Evolutionary conservation across 495 filamentous ascomycete species (phyloP).

Genomic region (Penicillium macrosclerotiorum): DNA sequence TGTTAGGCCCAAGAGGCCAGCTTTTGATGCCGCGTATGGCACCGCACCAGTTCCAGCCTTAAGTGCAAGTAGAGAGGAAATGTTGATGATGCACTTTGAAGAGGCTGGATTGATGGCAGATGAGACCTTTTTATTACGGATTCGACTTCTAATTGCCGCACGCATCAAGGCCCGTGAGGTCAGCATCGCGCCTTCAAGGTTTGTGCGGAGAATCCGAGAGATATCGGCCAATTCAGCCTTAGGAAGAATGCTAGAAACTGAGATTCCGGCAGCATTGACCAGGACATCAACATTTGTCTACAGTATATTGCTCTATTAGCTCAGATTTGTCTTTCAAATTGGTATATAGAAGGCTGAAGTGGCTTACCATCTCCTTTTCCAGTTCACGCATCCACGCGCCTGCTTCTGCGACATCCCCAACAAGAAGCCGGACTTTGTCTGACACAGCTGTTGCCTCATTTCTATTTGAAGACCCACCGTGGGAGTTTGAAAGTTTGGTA

Average conservation of each 20-base stretch:
- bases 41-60: slow-evolving; percentile 63
- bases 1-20: slow-evolving; percentile 74
- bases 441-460: slow-evolving; percentile 8
- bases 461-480: not conserved
- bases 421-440: slow-evolving; percentile 29
- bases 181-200: slow-evolving; percentile 68
- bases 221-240: slow-evolving; percentile 38
- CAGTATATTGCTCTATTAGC: too few relatives aligned
- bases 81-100: slow-evolving; percentile 71
- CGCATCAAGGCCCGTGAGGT: slow-evolving; percentile 57
- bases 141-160: slow-evolving; percentile 36
- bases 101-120: not conserved
- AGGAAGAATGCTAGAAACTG: slow-evolving; percentile 57
- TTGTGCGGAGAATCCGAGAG: slow-evolving; percentile 57
- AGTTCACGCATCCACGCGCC: slow-evolving; percentile 46
- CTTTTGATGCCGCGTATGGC: slow-evolving; percentile 77
- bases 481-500: slow-evolving; percentile 5
- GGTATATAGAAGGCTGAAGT: not conserved
- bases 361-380: slow-evolving; percentile 41
- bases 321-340: not conserved
- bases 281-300: slow-evolving; percentile 59
- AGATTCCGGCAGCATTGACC: slow-evolving; percentile 73
- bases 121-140: slow-evolving; percentile 24
- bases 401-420: slow-evolving; percentile 47
- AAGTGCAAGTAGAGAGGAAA: slow-evolving; percentile 68